Conservation (phyloP, 1,139 yeast genomes). For the Yamadazyma kanchanaburiensis region DNA sequence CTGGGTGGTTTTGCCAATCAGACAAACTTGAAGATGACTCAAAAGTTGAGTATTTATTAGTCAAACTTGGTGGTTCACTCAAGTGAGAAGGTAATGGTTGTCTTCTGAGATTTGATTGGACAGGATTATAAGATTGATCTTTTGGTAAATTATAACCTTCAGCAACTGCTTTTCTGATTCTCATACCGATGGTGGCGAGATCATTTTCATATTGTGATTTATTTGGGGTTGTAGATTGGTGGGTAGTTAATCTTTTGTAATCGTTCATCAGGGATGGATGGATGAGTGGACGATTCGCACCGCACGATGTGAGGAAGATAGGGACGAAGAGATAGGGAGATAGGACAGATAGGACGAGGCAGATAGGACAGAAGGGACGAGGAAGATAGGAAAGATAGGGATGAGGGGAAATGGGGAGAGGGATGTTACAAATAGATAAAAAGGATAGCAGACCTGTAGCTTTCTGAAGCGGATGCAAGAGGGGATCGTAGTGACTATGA, state of each 20-base stretch:
- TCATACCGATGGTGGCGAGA: conserved; percentile 63
- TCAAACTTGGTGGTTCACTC: conserved; percentile 37
- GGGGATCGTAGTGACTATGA: too few species aligned
- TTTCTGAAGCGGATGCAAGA: too few species aligned
- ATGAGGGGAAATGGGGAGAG: too few species aligned
- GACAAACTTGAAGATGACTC: conserved; percentile 21
- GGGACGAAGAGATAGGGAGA: too few species aligned
- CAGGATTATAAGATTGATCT: conserved; percentile 1
- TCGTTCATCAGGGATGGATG: conserved; percentile 7
- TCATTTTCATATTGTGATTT: conserved; percentile 8
- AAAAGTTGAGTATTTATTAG: conserved; percentile 37
- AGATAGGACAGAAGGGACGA: too few species aligned
- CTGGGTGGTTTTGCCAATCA: conserved; percentile 8
- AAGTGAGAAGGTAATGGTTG: conserved; percentile 51
- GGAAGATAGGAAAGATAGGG: too few species aligned
- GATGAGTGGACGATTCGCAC: too few species aligned
- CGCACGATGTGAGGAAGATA: too few species aligned
- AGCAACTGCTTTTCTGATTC: conserved; percentile 63
- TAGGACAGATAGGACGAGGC: too few species aligned
- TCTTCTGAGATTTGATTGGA: conserved; percentile 21
- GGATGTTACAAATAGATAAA: too few species aligned
- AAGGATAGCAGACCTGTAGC: too few species aligned
- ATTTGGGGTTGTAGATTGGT: neutral
- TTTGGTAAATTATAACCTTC: conserved; percentile 48
- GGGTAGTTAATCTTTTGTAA: conserved; percentile 7